A percentile compares a stretch with the other conserved stretches of the same genome.
These are phyloP conservation scores for Aspergillus sclerotiicarbonarius DNA, from an alignment of 495 filamentous ascomycete species.

Conservation along the genomic window DNA sequence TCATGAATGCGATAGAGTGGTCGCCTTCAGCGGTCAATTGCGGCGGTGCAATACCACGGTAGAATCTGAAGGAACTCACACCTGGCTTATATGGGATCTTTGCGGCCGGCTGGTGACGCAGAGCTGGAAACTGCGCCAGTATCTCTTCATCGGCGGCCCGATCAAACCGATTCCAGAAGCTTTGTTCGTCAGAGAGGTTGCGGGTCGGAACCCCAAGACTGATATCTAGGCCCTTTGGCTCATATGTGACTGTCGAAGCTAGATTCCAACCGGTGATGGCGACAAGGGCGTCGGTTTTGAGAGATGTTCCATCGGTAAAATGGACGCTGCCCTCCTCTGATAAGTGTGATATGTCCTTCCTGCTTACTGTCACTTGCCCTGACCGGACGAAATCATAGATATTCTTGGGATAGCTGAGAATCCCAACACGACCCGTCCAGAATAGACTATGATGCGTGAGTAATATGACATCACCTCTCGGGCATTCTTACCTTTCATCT, in stretches of 20 bases:
- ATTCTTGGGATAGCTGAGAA: conserved; percentile 65
- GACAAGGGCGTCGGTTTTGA: conserved; percentile 59
- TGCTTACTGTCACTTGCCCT: conserved; percentile 58
- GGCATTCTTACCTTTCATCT: conserved; percentile 21
- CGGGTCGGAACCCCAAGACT: conserved; percentile 36
- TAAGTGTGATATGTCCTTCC: conserved; percentile 58
- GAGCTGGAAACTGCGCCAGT: conserved; percentile 59
- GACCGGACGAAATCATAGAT: conserved; percentile 59
- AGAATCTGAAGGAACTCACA: conserved; percentile 48
- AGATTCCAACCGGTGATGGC: conserved; percentile 68
- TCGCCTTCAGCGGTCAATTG: conserved; percentile 44
- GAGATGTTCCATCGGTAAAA: conserved; percentile 51
- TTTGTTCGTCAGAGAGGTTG: conserved; percentile 21
- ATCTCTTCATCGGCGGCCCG: conserved; percentile 63
- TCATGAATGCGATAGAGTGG: conserved; percentile 66
- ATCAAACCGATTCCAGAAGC: not conserved
- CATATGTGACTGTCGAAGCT: conserved; percentile 59
- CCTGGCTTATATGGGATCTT: conserved; percentile 33
- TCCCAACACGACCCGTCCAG: conserved; percentile 63
- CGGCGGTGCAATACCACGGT: conserved; percentile 68
- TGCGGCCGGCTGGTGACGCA: conserved; percentile 43
- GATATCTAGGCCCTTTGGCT: conserved; percentile 47
- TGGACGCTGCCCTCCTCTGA: conserved; percentile 42
- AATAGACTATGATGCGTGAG: conserved; percentile 51
- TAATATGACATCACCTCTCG: conserved; percentile 56